Evolutionary conservation across 257 asterid genomes (phyloP).

Genomic region (Fraxinus americana): DNA sequence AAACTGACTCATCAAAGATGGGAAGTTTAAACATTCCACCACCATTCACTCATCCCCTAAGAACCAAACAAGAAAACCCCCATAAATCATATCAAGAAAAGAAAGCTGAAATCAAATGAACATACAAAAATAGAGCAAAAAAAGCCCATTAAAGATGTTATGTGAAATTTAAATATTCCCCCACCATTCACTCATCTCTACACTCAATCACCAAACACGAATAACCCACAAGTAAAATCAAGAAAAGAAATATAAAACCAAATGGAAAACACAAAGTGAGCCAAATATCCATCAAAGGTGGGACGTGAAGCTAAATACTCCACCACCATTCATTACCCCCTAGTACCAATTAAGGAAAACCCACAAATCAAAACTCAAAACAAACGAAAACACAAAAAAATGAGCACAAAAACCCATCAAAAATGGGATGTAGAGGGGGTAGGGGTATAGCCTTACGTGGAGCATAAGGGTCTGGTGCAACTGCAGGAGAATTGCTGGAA

Average conservation of each 20-base stretch:
- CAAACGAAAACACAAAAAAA: background rate
- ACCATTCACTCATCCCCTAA: slow-evolving; percentile 10
- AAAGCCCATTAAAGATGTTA: too few relatives aligned
- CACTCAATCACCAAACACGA: too few relatives aligned
- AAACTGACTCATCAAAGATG: background rate
- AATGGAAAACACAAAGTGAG: background rate
- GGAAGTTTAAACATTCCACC: background rate
- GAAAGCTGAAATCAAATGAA: background rate
- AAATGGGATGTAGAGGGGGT: background rate
- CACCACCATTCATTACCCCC: background rate
- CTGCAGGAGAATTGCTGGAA: slow-evolving; percentile 32
- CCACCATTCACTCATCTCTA: too few relatives aligned
- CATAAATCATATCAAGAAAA: background rate
- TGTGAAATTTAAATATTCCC: too few relatives aligned
- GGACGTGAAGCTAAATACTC: background rate
- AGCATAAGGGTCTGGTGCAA: slow-evolving; percentile 31
- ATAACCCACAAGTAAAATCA: too few relatives aligned
- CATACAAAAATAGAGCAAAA: too few relatives aligned
- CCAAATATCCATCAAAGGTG: background rate
- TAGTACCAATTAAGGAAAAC: background rate
- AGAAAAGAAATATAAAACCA: background rate
- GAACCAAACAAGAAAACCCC: background rate
- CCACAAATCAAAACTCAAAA: background rate
- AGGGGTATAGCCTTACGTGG: slow-evolving; percentile 32
- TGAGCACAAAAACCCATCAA: background rate